phyloP scores from a whole-genome alignment of 129 eudicot species.

The Apium graveolens region DNA sequence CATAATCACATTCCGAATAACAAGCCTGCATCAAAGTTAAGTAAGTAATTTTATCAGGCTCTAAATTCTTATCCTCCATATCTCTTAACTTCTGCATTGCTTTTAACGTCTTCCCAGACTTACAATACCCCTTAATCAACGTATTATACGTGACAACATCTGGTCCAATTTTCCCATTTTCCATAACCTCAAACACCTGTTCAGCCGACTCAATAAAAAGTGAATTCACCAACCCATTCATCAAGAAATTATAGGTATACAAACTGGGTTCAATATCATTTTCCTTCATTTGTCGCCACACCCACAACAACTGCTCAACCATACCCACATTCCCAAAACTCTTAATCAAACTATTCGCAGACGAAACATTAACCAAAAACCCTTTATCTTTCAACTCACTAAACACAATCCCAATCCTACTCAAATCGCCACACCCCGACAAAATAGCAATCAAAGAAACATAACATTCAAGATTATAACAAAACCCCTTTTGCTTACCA shows the following conservation, averaged over 20 bases:
- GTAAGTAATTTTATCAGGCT: constrained; percentile 76
- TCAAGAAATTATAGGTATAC: constrained; percentile 74
- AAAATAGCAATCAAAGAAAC: constrained; percentile 59
- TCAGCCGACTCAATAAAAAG: constrained; percentile 77
- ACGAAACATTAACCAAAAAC: constrained; percentile 42
- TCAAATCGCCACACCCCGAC: constrained; percentile 33
- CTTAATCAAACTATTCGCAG: constrained; percentile 69
- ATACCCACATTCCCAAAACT: constrained; percentile 74
- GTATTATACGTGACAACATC: constrained; percentile 86
- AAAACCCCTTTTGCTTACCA: constrained; percentile 65
- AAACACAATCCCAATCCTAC: constrained; percentile 45
- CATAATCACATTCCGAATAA: constrained; percentile 50
- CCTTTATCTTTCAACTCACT: constrained; percentile 46
- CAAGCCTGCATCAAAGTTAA: constrained; percentile 78
- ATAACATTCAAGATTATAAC: constrained; percentile 64
- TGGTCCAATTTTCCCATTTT: constrained; percentile 54
- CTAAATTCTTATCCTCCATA: constrained; percentile 55
- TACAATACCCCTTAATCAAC: constrained; percentile 91
- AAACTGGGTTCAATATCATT: constrained; percentile 66
- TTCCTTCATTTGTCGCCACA: constrained; percentile 76
- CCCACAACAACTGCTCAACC: constrained; percentile 95
- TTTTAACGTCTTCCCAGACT: constrained; percentile 53
- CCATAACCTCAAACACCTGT: constrained; percentile 91
- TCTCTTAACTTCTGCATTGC: constrained; percentile 52
- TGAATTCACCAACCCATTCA: constrained; percentile 77